These are phyloP conservation scores for Sporothrix dimorphospora DNA, from an alignment of 2,329 filamentous ascomycete species.

Conservation along the genomic window DNA sequence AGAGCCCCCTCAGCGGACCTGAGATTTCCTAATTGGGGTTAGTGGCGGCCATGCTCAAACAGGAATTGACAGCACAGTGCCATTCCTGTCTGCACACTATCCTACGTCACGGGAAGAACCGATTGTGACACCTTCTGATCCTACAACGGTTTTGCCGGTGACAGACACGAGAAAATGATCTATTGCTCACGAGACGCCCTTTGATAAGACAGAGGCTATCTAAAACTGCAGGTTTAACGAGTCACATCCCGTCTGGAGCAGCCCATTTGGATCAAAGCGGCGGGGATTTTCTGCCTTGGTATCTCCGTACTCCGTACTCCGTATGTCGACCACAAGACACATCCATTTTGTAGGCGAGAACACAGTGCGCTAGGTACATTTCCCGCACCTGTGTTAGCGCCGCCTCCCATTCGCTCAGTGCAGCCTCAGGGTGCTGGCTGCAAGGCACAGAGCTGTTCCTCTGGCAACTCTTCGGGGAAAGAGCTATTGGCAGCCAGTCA, in stretches of 20 bases:
- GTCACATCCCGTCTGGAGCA: conserved; percentile 1
- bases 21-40: neutral
- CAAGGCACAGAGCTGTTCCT: conserved; percentile 25
- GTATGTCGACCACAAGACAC: neutral
- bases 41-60: neutral
- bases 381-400: conserved; percentile 25
- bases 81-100: conserved; percentile 7
- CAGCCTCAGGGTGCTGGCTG: neutral
- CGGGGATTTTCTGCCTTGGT: neutral
- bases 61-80: neutral
- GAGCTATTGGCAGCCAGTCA: conserved; percentile 19
- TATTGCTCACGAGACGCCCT: neutral
- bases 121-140: neutral
- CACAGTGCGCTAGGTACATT: neutral
- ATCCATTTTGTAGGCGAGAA: neutral
- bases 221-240: neutral
- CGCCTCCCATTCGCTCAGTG: conserved; percentile 19
- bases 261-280: conserved; percentile 10
- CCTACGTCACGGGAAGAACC: conserved; percentile 14
- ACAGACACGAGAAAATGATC: neutral
- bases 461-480: conserved; percentile 24
- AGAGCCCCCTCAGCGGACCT: neutral
- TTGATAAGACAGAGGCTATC: neutral
- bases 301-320: too few species aligned
- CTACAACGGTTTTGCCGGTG: neutral